Conservation (phyloP, 495 filamentous ascomycete species). For the Podospora pseudoanserina region DNA sequence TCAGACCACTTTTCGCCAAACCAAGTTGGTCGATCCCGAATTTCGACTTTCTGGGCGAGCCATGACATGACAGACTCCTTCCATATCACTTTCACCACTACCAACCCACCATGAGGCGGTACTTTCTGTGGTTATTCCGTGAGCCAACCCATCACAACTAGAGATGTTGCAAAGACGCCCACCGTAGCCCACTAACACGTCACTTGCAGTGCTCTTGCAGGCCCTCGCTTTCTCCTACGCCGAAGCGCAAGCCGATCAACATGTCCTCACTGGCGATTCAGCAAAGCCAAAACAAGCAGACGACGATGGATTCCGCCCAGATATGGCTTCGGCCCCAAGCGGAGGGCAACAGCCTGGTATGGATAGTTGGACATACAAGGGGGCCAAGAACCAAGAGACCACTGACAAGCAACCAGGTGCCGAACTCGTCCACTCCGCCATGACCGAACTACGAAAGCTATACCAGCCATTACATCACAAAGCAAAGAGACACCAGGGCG, state of each 20-base stretch:
- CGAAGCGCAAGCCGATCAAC: constrained; percentile 30
- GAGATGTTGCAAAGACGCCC: constrained; percentile 7
- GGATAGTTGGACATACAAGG: constrained; percentile 4
- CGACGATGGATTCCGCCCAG: constrained; percentile 27
- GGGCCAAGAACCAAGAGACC: neutral
- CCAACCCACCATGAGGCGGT: constrained; percentile 37
- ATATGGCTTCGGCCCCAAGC: constrained; percentile 21
- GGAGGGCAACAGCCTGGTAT: neutral
- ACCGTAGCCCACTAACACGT: constrained; percentile 21
- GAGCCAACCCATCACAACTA: constrained; percentile 19
- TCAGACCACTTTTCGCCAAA: neutral
- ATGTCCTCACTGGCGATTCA: constrained; percentile 31
- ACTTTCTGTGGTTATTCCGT: constrained; percentile 43
- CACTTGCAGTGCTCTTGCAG: constrained; percentile 47
- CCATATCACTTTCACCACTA: constrained; percentile 21
- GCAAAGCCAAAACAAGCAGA: constrained; percentile 23
- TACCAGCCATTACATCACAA: constrained; percentile 35
- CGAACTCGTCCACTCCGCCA: constrained; percentile 44
- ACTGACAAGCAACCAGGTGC: constrained; percentile 33
- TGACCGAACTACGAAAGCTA: constrained; percentile 42
- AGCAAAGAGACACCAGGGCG: constrained; percentile 35
- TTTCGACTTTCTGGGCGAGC: neutral
- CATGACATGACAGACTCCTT: constrained; percentile 24
- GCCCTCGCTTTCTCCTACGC: constrained; percentile 34
- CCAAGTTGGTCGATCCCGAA: neutral